Percentiles rank a stretch among this genome's conserved stretches.
Evolutionary conservation across 768 basidiomycete genomes (phyloP).

Genomic region (Suillus weaverae): DNA sequence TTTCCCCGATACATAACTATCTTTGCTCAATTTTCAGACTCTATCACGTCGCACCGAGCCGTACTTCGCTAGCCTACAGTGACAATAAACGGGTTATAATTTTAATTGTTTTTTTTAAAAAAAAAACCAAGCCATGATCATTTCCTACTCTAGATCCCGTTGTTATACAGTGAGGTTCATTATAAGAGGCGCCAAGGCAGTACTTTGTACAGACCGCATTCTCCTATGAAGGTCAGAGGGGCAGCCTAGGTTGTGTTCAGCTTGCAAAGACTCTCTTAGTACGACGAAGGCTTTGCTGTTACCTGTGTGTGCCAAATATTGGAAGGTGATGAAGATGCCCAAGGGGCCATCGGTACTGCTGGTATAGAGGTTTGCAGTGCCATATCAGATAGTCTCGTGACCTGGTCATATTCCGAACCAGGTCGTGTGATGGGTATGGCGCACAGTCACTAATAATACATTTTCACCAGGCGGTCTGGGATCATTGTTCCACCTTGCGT

Average conservation of each 20-base stretch:
- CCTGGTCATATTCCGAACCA: background rate
- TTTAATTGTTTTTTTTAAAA: no score
- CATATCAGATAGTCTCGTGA: background rate
- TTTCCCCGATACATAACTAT: conserved; percentile 35
- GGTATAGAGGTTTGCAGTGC: background rate
- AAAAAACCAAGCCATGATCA: background rate
- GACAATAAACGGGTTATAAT: background rate
- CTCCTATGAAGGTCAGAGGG: conserved; percentile 35
- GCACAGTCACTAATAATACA: background rate
- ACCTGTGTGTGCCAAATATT: background rate
- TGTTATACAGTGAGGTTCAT: background rate
- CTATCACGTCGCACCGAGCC: conserved; percentile 45
- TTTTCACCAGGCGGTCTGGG: background rate
- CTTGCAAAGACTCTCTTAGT: conserved; percentile 47
- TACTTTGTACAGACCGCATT: conserved; percentile 44
- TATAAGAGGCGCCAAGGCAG: background rate
- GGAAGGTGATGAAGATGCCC: background rate
- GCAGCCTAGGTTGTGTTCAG: conserved; percentile 35
- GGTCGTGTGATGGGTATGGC: background rate
- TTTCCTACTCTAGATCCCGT: no score
- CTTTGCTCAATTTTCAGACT: conserved; percentile 33
- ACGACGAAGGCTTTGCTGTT: conserved; percentile 35
- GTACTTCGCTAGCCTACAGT: background rate
- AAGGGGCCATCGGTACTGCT: background rate
- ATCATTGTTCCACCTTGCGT: background rate